Evolutionary conservation across 148 eudicot genomes (phyloP), one percentile per base, ranked within the genome.

Genomic region (Vaccinium darrowii): DNA sequence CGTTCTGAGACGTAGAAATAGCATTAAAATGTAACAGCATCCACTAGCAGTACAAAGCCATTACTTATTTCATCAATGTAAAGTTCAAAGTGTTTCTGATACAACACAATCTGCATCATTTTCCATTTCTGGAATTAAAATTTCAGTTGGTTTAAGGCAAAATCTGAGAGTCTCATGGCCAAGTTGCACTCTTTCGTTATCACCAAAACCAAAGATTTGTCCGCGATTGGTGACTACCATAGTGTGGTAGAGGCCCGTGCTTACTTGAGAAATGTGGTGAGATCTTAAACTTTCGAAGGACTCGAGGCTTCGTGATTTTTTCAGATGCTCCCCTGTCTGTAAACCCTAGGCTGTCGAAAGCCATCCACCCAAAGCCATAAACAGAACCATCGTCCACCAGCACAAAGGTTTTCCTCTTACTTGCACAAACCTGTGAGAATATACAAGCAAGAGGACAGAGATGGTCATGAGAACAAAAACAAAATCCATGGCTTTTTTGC

Each of bases 301-400:
- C 27, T 27, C 0, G 27, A 27, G 27, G 27, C 27, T 27, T 27
- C 27, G 27, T 88, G 81, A 97, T 57, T 89, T 97, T 95, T 83
- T 93, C 96, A 9, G 95, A 94, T 15, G 84, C 91, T 56, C 93
- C 95, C 85, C 90, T 90, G 86, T 94, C 94, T 11, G 93, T 92
- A 84, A 97, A 93, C 62, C 98, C 99, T 10, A 97, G 94, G 89
- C 99, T 95, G 19, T 98, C 98, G 81, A 94, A 97, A 33, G 90
- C 98, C 98, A 95, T 95, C 98, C 98, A 94, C 25, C 96, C 99
- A 84, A 95, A 97, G 52, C 93, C 99, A 76, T 92, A 93, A 49
- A 97, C 89, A 16, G 90, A 87, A 60, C 99, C 99, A 43, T 89
- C 88, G 78, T 97, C 99, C 43, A 84, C 87, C 78, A 97, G 86